Conservation (phyloP, 2,329 filamentous ascomycete species). For the Tolypocladium nubicola region DNA sequence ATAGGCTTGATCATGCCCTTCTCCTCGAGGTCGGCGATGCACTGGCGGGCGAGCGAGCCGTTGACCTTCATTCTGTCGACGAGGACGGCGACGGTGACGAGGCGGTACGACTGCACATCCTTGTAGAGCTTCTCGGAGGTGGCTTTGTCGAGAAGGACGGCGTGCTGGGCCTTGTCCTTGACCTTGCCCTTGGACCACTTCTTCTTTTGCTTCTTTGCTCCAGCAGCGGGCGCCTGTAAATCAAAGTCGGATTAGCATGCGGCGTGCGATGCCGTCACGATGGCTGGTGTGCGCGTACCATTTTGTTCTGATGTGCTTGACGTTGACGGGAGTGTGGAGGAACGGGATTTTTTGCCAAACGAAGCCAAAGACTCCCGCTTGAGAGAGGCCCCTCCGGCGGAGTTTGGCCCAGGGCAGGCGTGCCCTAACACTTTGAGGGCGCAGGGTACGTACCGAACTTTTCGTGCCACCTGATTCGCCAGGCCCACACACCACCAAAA, state of each 20-base stretch:
- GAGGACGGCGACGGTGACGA: constrained; percentile 95
- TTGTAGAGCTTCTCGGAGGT: constrained; percentile 98
- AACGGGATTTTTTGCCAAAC: constrained; percentile 18
- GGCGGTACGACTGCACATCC: constrained; percentile 99
- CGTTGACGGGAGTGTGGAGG: constrained; percentile 26
- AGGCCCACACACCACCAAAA: constrained; percentile 23
- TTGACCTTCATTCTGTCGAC: constrained; percentile 99
- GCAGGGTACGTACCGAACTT: constrained; percentile 16
- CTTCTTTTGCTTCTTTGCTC: constrained; percentile 42
- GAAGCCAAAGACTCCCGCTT: constrained; percentile 18
- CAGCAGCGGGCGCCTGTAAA: constrained; percentile 31
- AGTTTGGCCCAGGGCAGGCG: constrained; percentile 27
- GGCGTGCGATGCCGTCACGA: background rate
- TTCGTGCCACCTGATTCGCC: constrained; percentile 24
- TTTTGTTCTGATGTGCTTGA: constrained; percentile 32
- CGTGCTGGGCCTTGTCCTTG: constrained; percentile 99
- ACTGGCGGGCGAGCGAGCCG: constrained; percentile 86
- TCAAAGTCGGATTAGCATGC: background rate
- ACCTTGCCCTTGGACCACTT: constrained; percentile 56
- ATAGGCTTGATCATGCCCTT: constrained; percentile 98
- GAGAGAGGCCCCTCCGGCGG: constrained; percentile 11
- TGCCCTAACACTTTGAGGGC: constrained; percentile 26
- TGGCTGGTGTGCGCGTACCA: constrained; percentile 22
- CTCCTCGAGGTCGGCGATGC: constrained; percentile 88
- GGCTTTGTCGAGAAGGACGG: constrained; percentile 96